Conservation (phyloP, 2,329 filamentous ascomycete species). For the Monilinia aucupariae region DNA sequence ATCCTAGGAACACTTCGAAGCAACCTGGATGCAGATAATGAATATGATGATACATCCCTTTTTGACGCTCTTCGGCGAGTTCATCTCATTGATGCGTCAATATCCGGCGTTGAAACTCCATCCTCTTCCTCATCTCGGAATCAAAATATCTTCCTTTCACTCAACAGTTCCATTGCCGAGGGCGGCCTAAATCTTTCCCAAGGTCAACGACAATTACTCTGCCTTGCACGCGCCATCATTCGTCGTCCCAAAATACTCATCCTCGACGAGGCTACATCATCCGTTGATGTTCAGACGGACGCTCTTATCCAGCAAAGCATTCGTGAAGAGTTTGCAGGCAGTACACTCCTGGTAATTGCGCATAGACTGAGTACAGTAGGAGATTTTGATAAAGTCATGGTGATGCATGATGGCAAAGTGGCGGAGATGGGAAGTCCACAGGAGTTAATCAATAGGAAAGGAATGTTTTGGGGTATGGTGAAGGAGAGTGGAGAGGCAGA, state of each 20-base stretch:
- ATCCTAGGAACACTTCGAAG: slow-evolving; percentile 39
- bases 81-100: slow-evolving; percentile 58
- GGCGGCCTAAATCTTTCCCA: slow-evolving; percentile 53
- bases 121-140: slow-evolving; percentile 17
- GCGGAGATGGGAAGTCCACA: slow-evolving; percentile 53
- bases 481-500: slow-evolving; percentile 20
- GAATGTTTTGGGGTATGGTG: slow-evolving; percentile 27
- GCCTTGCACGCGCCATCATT: slow-evolving; percentile 76
- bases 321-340: slow-evolving; percentile 61
- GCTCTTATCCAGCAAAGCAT: slow-evolving; percentile 68
- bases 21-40: slow-evolving; percentile 23
- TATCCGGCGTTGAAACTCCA: slow-evolving; percentile 7
- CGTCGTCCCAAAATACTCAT: slow-evolving; percentile 82
- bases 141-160: slow-evolving; percentile 35
- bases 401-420: slow-evolving; percentile 60
- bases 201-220: slow-evolving; percentile 82
- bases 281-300: slow-evolving; percentile 71
- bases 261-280: slow-evolving; percentile 82
- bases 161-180: slow-evolving; percentile 60
- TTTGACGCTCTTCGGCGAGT: slow-evolving; percentile 78
- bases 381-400: slow-evolving; percentile 68
- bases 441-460: slow-evolving; percentile 42
- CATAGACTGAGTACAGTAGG: slow-evolving; percentile 70
- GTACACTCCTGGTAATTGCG: slow-evolving; percentile 66
- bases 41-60: slow-evolving; percentile 49